Base-by-base conservation (phyloP, 2,329 filamentous ascomycete species). In the Calonectria pauciramosa region DNA sequence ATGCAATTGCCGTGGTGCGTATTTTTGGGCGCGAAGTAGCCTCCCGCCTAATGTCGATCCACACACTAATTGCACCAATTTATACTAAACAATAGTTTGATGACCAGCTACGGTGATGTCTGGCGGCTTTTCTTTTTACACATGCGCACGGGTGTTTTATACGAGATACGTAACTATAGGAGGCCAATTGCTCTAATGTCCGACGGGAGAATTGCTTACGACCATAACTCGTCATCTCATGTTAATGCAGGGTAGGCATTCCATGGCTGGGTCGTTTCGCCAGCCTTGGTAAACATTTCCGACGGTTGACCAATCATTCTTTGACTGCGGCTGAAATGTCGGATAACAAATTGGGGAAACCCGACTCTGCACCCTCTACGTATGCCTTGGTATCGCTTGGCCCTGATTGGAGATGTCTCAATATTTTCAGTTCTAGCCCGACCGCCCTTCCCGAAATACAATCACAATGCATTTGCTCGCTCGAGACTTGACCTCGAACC, bases 211-310 rank as follows among this genome's bases (percentile, higher is more conserved):
- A 41, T 8, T 23, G 56, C 26, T 63, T 41, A 41, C 34, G 56
- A 41, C 56, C 9, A 20, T 4, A 44, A 20, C 13, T 38, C 56
- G 56, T 28, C 56, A 63, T 41, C n/a, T 36, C 54, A 18, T 14
- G 30, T 56, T 14, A n/a, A 38, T 63, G 56, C 56, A 63, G 56
- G 56, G 56, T 63, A 63, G 56, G 34, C 23, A 36, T 60, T 60
- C 34, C 34, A 41, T 13, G 34, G 16, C 23, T 63, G 34, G 56
- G 56, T 60, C 34, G 34, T 41, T 41, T 56, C 52, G 52, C 52
- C 30, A 56, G 52, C 30, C 30, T 56, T 63, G 56, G 56, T 41
- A 63, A 63, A 41, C 56, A 63, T 63, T 63, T 63, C 56, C 56
- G 56, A 63, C 9, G 38, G 56, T 63, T 63, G 56, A 63, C 56